A percentile compares a stretch with the other conserved stretches of the same genome.
Conservation (phyloP, 441 rosid genomes). For the Corymbia calophylla region DNA sequence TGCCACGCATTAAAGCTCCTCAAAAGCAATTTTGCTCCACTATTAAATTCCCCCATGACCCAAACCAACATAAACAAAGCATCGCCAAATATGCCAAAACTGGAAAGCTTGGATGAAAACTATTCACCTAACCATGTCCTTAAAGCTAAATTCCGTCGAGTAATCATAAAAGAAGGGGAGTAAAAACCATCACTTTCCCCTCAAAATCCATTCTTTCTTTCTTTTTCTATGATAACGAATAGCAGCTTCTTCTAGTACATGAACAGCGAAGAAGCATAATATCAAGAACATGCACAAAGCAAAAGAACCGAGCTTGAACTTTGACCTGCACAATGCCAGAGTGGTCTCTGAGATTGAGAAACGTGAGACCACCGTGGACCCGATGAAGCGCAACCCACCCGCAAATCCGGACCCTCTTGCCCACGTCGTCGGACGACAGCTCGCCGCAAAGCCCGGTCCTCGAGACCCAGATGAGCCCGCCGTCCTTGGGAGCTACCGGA, state of each 20-base stretch:
- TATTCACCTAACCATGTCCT: background rate
- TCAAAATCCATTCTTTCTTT: background rate
- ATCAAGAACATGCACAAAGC: background rate
- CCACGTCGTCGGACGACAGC: constrained; percentile 53
- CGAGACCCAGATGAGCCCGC: constrained; percentile 68
- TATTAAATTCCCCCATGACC: background rate
- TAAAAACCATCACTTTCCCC: background rate
- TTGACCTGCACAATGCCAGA: constrained; percentile 86
- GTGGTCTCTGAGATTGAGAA: constrained; percentile 93
- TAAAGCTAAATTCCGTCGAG: background rate
- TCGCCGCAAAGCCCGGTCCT: constrained; percentile 64
- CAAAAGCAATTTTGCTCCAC: background rate
- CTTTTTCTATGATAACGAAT: background rate
- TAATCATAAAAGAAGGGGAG: background rate
- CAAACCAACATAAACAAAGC: background rate
- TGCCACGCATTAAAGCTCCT: background rate
- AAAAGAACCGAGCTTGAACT: background rate
- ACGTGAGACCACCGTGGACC: constrained; percentile 85
- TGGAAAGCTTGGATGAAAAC: background rate
- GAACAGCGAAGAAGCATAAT: background rate
- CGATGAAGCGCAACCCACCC: constrained; percentile 97
- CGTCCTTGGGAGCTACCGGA: constrained; percentile 6
- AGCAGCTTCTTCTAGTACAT: background rate
- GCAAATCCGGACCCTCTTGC: constrained; percentile 72
- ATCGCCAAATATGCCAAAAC: background rate